Conservation (phyloP, 2,329 filamentous ascomycete species). For the Claviceps maximensis region DNA sequence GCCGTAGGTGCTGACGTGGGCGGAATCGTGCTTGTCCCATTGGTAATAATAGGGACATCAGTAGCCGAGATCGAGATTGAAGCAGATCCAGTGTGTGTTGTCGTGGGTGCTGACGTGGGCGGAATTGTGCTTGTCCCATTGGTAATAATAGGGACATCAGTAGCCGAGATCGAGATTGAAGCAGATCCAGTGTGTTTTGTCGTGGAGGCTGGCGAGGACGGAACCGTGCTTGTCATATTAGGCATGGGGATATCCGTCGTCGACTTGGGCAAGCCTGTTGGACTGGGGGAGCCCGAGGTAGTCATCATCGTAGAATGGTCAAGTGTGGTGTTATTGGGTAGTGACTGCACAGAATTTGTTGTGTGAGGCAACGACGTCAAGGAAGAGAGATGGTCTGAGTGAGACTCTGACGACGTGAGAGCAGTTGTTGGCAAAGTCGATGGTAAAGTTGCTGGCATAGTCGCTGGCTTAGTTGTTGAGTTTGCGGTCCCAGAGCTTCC, state of each 20-base stretch:
- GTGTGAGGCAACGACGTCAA: neutral
- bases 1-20: slow-evolving; percentile 1
- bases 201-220: neutral
- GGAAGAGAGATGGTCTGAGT: neutral
- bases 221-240: slow-evolving; percentile 2
- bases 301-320: slow-evolving; percentile 6
- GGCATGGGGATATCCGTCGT: slow-evolving; percentile 5
- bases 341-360: neutral
- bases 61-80: no score
- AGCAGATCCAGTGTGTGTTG: neutral
- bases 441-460: neutral
- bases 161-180: slow-evolving; percentile 2
- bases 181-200: neutral
- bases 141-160: slow-evolving; percentile 2
- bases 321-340: slow-evolving; percentile 7
- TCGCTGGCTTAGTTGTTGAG: neutral
- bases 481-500: neutral
- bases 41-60: no score
- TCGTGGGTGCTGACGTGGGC: slow-evolving; percentile 1
- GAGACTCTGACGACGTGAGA: neutral
- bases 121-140: slow-evolving; percentile 2
- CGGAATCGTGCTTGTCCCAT: slow-evolving; percentile 1
- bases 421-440: neutral
- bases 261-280: neutral
- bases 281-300: slow-evolving; percentile 1